Conservation (phyloP, 345 rosid species). For the Eucalyptus tenuipes region DNA sequence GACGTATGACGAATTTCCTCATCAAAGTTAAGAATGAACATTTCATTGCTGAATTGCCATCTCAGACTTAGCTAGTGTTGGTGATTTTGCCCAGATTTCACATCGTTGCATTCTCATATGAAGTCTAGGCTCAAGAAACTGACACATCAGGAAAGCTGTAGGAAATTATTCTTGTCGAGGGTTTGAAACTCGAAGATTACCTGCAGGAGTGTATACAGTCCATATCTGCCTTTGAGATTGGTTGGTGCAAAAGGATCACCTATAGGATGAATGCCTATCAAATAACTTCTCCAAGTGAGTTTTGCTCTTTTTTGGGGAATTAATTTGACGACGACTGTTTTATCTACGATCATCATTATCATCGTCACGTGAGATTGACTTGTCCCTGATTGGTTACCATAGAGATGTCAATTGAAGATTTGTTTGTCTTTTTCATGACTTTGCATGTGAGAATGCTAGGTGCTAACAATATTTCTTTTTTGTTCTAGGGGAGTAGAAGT, state of each 20-base stretch:
- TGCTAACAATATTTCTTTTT: not conserved
- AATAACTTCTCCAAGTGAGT: no score
- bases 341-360: no score
- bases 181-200: not conserved
- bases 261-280: no score
- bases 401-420: not conserved
- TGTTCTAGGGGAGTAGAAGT: not conserved
- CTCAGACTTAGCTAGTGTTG: no score
- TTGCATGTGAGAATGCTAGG: not conserved
- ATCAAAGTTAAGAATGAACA: not conserved
- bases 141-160: no score
- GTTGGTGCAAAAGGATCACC: not conserved
- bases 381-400: no score
- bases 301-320: rapidly evolving
- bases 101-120: not conserved
- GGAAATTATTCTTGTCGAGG: not conserved
- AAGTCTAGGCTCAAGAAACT: not conserved
- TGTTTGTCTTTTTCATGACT: rapidly evolving
- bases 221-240: not conserved
- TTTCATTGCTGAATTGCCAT: no score
- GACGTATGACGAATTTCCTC: not conserved
- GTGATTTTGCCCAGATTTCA: not conserved
- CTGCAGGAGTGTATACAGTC: rapidly evolving
- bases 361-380: no score
- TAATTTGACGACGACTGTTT: no score